phyloP scores from a whole-genome alignment of 139 green algal species.

The Prasinococcaceae sp. region DNA sequence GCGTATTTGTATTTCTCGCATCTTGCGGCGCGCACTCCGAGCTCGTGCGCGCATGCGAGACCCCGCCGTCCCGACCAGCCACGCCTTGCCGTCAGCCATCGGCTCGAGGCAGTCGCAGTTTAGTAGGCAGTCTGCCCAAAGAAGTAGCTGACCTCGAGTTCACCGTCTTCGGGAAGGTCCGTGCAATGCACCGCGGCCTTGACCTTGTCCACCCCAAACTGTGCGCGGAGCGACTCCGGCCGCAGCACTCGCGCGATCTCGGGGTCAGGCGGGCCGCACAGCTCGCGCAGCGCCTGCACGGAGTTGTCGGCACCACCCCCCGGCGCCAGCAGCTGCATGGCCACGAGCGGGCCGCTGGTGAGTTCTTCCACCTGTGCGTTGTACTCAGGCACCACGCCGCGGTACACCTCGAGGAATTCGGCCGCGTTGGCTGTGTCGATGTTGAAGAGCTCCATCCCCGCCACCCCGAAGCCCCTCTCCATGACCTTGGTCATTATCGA shows the following conservation, averaged over 20 bases:
- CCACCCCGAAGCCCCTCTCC: conserved; percentile 34
- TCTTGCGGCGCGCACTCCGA: no score
- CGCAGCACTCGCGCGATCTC: conserved; percentile 53
- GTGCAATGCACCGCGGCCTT: conserved; percentile 67
- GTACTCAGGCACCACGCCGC: conserved; percentile 56
- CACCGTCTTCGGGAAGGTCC: conserved; percentile 58
- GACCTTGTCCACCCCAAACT: conserved; percentile 48
- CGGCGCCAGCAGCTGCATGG: conserved; percentile 32
- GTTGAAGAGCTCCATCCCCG: conserved; percentile 38
- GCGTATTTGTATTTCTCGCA: no score
- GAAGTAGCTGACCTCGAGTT: conserved; percentile 51
- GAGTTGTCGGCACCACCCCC: conserved; percentile 11
- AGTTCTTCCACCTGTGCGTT: conserved; percentile 58
- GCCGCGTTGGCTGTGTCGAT: conserved; percentile 33
- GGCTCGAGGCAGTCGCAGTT: no score
- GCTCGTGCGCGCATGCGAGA: no score
- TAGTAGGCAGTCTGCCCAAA: no score
- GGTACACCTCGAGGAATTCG: conserved; percentile 58
- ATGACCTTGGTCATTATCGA: conserved; percentile 25
- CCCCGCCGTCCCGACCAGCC: no score
- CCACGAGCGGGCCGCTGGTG: conserved; percentile 40
- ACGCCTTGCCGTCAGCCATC: no score
- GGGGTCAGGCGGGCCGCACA: conserved; percentile 50
- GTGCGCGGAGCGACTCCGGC: conserved; percentile 44
- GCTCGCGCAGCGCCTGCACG: conserved; percentile 13